A percentile compares a stretch with the other conserved stretches of the same genome.
Evolutionary conservation across 2,329 filamentous ascomycete species (phyloP).

Genomic region (Hysterium pulicare): DNA sequence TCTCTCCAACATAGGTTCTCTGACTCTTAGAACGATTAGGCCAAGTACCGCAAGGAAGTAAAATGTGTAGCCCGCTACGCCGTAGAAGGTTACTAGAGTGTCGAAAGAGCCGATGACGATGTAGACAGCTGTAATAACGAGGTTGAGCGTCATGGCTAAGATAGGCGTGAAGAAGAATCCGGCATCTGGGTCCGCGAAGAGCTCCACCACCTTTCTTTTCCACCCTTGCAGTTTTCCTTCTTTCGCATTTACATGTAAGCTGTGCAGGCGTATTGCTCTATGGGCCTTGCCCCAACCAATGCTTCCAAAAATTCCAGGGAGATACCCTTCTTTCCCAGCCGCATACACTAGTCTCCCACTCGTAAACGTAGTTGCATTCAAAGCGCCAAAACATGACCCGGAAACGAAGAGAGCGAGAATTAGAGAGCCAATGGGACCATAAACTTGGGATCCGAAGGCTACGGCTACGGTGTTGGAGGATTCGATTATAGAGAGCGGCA

Average conservation of each 20-base stretch:
- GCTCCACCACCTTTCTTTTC: constrained; percentile 16
- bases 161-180: constrained; percentile 93
- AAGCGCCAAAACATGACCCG: constrained; percentile 86
- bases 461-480: constrained; percentile 94
- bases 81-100: constrained; percentile 93
- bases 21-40: constrained; percentile 81
- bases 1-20: constrained; percentile 80
- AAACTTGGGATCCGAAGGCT: constrained; percentile 84
- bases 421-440: constrained; percentile 77
- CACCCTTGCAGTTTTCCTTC: constrained; percentile 18
- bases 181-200: constrained; percentile 59
- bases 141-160: constrained; percentile 83
- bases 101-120: constrained; percentile 84
- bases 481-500: constrained; percentile 77
- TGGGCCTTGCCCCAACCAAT: constrained; percentile 64
- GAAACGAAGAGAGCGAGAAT: constrained; percentile 85
- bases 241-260: constrained; percentile 14
- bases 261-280: constrained; percentile 33
- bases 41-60: constrained; percentile 96
- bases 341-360: constrained; percentile 88
- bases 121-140: constrained; percentile 68
- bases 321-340: constrained; percentile 91
- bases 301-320: constrained; percentile 77
- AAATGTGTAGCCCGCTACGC: constrained; percentile 93
- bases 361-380: constrained; percentile 94